Conservation (phyloP, 257 asterid species). For the Solanum rostratum region DNA sequence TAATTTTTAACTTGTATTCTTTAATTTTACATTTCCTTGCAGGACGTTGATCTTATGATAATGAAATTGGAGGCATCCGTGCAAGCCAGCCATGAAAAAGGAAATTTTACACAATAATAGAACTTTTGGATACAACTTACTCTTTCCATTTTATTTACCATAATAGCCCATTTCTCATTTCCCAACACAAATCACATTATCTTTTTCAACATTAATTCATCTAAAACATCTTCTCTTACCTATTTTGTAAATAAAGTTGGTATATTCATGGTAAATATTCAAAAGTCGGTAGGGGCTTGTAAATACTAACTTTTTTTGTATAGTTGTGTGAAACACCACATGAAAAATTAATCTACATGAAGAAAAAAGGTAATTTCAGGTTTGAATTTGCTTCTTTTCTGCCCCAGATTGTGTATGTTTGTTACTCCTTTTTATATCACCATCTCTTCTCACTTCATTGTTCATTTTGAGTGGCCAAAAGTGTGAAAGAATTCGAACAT, state of each 20-base stretch:
- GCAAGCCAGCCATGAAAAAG: constrained; percentile 42
- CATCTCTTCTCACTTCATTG: not conserved
- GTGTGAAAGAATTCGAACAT: not conserved
- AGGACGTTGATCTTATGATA: constrained; percentile 83
- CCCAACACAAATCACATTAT: too few species aligned
- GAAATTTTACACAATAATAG: too few species aligned
- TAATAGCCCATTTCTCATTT: too few species aligned
- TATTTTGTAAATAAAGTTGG: too few species aligned
- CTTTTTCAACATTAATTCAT: too few species aligned
- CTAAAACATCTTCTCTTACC: too few species aligned
- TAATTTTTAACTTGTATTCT: not conserved
- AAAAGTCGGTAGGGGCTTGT: too few species aligned
- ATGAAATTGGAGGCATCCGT: constrained; percentile 57
- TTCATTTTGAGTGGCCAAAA: not conserved
- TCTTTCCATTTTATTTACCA: too few species aligned
- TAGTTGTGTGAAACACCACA: too few species aligned
- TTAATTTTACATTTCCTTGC: not conserved
- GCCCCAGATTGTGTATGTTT: not conserved
- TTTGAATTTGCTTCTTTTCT: not conserved
- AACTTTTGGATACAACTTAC: too few species aligned
- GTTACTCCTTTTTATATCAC: not conserved
- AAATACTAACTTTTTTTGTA: too few species aligned
- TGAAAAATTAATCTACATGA: constrained; percentile 31
- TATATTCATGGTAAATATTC: too few species aligned
- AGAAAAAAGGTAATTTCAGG: constrained; percentile 25